Evolutionary conservation across 192 early-diverging fungal species (phyloP), one percentile per base, ranked within the genome.

Genomic region (Gamsiella multidivaricata): DNA sequence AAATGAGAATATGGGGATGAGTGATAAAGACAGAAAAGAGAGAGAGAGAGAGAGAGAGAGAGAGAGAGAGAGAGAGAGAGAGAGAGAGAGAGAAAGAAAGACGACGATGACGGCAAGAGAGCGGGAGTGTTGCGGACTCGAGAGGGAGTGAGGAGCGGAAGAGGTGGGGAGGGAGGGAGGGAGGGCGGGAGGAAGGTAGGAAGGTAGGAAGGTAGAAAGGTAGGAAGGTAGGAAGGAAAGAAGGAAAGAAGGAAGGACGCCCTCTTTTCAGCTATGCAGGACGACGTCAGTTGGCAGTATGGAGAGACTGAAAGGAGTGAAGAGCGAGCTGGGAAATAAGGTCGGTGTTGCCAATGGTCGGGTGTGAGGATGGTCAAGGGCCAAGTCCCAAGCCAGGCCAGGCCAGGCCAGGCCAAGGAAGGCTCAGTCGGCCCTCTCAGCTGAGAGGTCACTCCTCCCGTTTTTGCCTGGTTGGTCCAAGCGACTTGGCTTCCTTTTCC

Each of bases 11-110:
- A n/a, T n/a, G 22, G 28, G 7, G 14, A 18, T 52, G 61, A 18
- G 41, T 53, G 36, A 18, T 26, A 36, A 32, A n/a, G 49, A 31
- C 7, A 33, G n/a, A 18, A 34, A 22, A 34, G 47, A 12, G 61
- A 3, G 37, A 41, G 18, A 37, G 36, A 20, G 23, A 11, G 37
- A 33, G 53, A 33, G 32, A 15, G 20, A 14, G 28, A 14, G 39
- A 22, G 20, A 39, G 37, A 29, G 52, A 28, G 17, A 32, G 2
- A 51, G 47, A 33, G 32, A 29, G 61, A 28, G 37, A 36, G 23
- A 52, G 49, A 3, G 34, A 52, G n/a, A 51, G 49, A 53, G 25
- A 41, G 37, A 52, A 26, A 57, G 46, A 59, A 28, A 17, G 68
- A 36, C 12, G 32, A 39, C 15, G 8, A 41, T 7, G 14, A 14